Evolutionary conservation across 768 basidiomycete species (phyloP).

Genomic region (Sarcodon aspratus): DNA sequence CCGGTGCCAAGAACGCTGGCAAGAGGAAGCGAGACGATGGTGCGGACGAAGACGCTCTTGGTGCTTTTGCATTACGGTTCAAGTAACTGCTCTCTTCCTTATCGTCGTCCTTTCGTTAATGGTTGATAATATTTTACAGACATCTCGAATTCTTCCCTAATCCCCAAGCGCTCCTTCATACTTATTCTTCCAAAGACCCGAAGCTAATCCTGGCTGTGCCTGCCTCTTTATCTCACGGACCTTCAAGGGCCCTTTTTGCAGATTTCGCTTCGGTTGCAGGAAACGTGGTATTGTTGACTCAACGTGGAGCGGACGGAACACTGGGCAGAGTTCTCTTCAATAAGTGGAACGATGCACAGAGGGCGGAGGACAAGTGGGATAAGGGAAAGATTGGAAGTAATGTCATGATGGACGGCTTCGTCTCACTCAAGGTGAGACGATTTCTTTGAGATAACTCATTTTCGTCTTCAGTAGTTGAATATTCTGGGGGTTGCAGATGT

Average conservation of each 20-base stretch:
- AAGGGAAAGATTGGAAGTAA: constrained; percentile 82
- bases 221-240: constrained; percentile 85
- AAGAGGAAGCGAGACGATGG: constrained; percentile 31
- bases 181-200: constrained; percentile 78
- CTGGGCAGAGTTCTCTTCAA: constrained; percentile 72
- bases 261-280: constrained; percentile 76
- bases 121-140: constrained; percentile 26
- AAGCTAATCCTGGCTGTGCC: constrained; percentile 93
- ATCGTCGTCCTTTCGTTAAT: not conserved
- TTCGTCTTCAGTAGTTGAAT: constrained; percentile 1
- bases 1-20: constrained; percentile 28
- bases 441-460: not conserved
- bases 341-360: constrained; percentile 76
- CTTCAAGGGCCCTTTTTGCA: constrained; percentile 76
- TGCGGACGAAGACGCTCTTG: constrained; percentile 69
- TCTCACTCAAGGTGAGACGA: constrained; percentile 57
- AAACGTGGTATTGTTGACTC: constrained; percentile 83
- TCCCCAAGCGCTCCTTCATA: constrained; percentile 67
- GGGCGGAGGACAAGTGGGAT: constrained; percentile 78
- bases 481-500: constrained; percentile 40
- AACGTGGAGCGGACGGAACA: constrained; percentile 68
- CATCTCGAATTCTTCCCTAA: constrained; percentile 88
- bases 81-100: constrained; percentile 38
- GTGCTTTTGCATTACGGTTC: constrained; percentile 82
- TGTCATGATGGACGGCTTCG: constrained; percentile 64